Evolutionary conservation across 352 stramenopile genomes (phyloP), one percentile per base, ranked within the genome.

Genomic region (Globisporangium sylvaticum): DNA sequence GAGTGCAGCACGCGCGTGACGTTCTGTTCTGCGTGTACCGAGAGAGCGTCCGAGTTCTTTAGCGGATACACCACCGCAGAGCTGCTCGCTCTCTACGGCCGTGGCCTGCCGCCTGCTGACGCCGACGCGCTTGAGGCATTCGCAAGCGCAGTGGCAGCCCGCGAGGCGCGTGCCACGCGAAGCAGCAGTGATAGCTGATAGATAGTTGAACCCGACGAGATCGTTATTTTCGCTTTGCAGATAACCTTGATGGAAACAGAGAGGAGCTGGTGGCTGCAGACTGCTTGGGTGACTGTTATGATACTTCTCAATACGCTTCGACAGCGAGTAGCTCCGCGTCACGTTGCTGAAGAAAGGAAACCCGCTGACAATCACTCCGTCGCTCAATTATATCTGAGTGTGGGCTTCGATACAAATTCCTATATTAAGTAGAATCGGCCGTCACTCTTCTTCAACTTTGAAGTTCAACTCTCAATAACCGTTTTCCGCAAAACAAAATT

Each of bases 1-100:
- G 62, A 75, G n/a, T 92, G 84, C 67, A 79, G 75, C 56, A 73
- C 74, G 27, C 84, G 84, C 57, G 63, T 81, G 39, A 73, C 73
- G 4, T 91, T 90, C 75, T 92, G 84, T 31, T 12, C 57, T 18
- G 44, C 69, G 2, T 92, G 84, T 65, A 68, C 75, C 2, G 67
- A 71, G 24, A 80, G 78, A 25, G 74, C 82, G 20, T 77, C 72
- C 69, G 84, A 90, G 64, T 92, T 87, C 72, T 91, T 91, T 56
- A 75, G 68, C 5, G 79, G 79, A 4, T 87, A 85, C 69, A 77
- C 82, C 7, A 68, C 67, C 14, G 7, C 72, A 0, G 84, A 92
- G 68, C 71, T 92, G 39, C 71, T 82, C 29, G 65, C 71, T 22
- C 67, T 89, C 25, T 92, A 92, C 64, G 73, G 80, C 0, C 77